Evolutionary conservation across 768 basidiomycete genomes (phyloP).

Genomic region (Russula abietina): DNA sequence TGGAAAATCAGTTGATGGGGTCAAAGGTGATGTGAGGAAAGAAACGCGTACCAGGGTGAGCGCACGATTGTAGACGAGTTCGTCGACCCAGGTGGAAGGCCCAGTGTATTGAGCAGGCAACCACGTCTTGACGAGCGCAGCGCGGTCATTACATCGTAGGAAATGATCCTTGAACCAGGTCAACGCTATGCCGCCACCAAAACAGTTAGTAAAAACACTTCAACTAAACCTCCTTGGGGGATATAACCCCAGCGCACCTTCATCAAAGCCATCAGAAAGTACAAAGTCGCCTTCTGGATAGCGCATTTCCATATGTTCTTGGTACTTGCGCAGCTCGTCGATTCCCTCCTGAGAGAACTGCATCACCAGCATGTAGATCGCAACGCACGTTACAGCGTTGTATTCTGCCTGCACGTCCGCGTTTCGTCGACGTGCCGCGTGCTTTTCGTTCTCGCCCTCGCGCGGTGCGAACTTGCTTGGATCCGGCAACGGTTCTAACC

Average conservation of each 20-base stretch:
- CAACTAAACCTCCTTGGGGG: not conserved
- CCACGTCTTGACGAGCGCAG: conserved; percentile 84
- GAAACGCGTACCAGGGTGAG: conserved; percentile 59
- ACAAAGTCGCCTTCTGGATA: conserved; percentile 69
- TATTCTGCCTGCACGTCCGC: conserved; percentile 77
- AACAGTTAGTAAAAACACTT: conserved; percentile 15
- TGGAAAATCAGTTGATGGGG: not conserved
- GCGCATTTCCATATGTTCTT: conserved; percentile 78
- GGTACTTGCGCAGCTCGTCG: conserved; percentile 67
- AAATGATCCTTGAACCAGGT: conserved; percentile 93
- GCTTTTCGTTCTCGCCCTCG: conserved; percentile 66
- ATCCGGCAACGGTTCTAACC: conserved; percentile 70
- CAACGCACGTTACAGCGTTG: conserved; percentile 79
- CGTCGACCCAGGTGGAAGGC: conserved; percentile 79
- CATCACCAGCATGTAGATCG: conserved; percentile 88
- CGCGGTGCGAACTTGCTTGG: conserved; percentile 67
- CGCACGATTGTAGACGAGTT: conserved; percentile 89
- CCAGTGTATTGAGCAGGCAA: conserved; percentile 77
- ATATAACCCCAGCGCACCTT: conserved; percentile 45
- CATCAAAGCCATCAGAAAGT: conserved; percentile 75
- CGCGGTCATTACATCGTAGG: conserved; percentile 90
- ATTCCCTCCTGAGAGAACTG: conserved; percentile 92
- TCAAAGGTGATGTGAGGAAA: not conserved
- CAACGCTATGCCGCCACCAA: conserved; percentile 43
- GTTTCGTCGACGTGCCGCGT: conserved; percentile 60